A percentile compares a stretch with the other conserved stretches of the same genome.
Conservation (phyloP, 1,284 basidiomycete genomes). For the Malassezia brasiliensis region DNA sequence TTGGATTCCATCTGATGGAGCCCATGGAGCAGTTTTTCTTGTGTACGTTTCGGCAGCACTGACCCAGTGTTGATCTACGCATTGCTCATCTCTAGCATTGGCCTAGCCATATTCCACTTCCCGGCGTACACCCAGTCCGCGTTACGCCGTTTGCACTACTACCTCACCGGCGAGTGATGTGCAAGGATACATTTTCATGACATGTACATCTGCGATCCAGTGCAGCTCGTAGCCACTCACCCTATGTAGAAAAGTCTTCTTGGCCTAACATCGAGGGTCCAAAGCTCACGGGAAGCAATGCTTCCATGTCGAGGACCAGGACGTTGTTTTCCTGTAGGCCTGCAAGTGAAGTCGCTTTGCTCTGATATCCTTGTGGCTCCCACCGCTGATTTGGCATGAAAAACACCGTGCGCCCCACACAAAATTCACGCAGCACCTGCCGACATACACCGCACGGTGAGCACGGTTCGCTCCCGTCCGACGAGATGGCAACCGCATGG, state of each 20-base stretch:
- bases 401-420: slow-evolving; percentile 60
- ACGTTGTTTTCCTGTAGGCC: slow-evolving; percentile 25
- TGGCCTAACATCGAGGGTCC: slow-evolving; percentile 57
- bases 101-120: slow-evolving; percentile 5
- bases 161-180: slow-evolving; percentile 11
- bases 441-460: slow-evolving; percentile 72
- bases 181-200: too few relatives aligned
- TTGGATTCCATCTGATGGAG: slow-evolving; percentile 7
- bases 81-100: neutral
- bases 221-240: too few relatives aligned
- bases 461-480: slow-evolving; percentile 31
- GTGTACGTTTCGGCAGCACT: slow-evolving; percentile 1
- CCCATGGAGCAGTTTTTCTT: slow-evolving; percentile 5
- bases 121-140: slow-evolving; percentile 6
- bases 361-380: neutral
- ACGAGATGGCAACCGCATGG: slow-evolving; percentile 32
- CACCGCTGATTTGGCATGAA: slow-evolving; percentile 53
- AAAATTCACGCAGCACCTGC: slow-evolving; percentile 83
- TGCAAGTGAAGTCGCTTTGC: slow-evolving; percentile 1
- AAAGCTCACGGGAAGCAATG: slow-evolving; percentile 75
- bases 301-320: slow-evolving; percentile 58
- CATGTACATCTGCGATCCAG: too few relatives aligned
- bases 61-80: slow-evolving; percentile 9
- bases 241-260: too few relatives aligned
- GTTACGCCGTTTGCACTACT: slow-evolving; percentile 15